Percentiles rank a stretch among this genome's conserved stretches.
Evolutionary conservation across 1,284 basidiomycete species (phyloP).

Genomic region (Fomitopsis pinicola): DNA sequence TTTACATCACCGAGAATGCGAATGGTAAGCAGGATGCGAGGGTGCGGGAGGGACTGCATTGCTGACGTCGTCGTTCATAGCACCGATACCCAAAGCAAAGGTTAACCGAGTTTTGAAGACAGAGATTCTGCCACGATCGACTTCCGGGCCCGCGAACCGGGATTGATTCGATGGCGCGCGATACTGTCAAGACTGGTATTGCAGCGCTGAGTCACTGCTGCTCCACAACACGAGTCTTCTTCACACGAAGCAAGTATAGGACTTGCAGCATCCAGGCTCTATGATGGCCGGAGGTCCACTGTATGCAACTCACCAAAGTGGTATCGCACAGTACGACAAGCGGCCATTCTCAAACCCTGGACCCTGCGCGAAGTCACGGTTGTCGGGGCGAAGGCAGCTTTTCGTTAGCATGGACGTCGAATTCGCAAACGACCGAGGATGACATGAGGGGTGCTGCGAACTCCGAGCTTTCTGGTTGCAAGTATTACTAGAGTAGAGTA

Average conservation of each 20-base stretch:
- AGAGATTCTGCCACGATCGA: slow-evolving; percentile 42
- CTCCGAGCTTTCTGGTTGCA: neutral
- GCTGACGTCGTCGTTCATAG: slow-evolving; percentile 34
- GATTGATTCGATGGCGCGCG: neutral
- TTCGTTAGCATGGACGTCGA: neutral
- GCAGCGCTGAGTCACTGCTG: neutral
- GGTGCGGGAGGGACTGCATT: slow-evolving; percentile 1
- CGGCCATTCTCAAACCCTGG: neutral
- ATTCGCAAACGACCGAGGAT: too few species aligned
- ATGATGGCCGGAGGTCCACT: neutral
- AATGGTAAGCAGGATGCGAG: slow-evolving; percentile 60
- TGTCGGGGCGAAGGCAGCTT: neutral
- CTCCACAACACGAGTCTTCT: neutral
- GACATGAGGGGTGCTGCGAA: too few species aligned
- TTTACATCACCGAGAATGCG: slow-evolving; percentile 94
- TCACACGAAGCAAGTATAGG: too few species aligned
- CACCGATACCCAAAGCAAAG: slow-evolving; percentile 75
- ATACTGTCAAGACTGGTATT: neutral
- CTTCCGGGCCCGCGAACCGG: slow-evolving; percentile 1
- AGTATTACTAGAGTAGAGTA: neutral
- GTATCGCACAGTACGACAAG: too few species aligned
- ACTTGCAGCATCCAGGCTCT: too few species aligned
- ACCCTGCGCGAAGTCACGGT: neutral
- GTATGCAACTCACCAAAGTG: too few species aligned
- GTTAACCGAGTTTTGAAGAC: slow-evolving; percentile 70